These are phyloP conservation scores for Apiotrichum veenhuisii DNA, from an alignment of 1,284 basidiomycete genomes.

Conservation along the genomic window DNA sequence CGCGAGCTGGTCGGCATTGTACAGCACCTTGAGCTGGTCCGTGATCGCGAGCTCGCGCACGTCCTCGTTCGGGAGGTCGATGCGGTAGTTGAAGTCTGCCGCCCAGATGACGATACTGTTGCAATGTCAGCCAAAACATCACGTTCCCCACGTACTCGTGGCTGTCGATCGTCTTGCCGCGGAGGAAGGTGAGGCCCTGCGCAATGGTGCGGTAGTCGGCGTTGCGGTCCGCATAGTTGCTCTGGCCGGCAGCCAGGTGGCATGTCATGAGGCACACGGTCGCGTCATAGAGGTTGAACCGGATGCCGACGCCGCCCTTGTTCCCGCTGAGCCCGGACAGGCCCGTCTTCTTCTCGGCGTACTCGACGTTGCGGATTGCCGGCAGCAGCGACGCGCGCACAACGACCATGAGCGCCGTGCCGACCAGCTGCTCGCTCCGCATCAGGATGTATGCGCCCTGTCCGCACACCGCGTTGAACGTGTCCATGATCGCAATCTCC, in stretches of 20 bases:
- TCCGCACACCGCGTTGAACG: conserved; percentile 62
- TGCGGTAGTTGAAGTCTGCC: conserved; percentile 93
- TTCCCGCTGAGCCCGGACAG: conserved; percentile 96
- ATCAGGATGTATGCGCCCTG: conserved; percentile 78
- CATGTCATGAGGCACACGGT: conserved; percentile 87
- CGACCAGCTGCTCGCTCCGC: conserved; percentile 90
- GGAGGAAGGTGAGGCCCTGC: conserved; percentile 75
- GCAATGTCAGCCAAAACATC: neutral
- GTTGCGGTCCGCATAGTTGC: conserved; percentile 85
- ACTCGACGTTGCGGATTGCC: conserved; percentile 86
- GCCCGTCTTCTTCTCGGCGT: conserved; percentile 91
- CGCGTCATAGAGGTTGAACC: conserved; percentile 84
- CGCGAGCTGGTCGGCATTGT: conserved; percentile 77
- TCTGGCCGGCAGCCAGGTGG: conserved; percentile 90
- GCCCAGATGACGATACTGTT: conserved; percentile 70
- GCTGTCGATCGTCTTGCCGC: conserved; percentile 79
- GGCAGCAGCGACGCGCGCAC: conserved; percentile 72
- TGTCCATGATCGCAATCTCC: conserved; percentile 78
- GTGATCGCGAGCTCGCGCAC: conserved; percentile 63
- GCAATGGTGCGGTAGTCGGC: conserved; percentile 86
- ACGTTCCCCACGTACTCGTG: conserved; percentile 67
- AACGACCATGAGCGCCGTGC: conserved; percentile 83
- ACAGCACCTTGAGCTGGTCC: conserved; percentile 67
- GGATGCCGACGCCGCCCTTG: conserved; percentile 90
- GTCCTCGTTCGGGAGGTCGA: conserved; percentile 76